Conservation (phyloP, 2,329 filamentous ascomycete species). For the Cytospora piceicola region DNA sequence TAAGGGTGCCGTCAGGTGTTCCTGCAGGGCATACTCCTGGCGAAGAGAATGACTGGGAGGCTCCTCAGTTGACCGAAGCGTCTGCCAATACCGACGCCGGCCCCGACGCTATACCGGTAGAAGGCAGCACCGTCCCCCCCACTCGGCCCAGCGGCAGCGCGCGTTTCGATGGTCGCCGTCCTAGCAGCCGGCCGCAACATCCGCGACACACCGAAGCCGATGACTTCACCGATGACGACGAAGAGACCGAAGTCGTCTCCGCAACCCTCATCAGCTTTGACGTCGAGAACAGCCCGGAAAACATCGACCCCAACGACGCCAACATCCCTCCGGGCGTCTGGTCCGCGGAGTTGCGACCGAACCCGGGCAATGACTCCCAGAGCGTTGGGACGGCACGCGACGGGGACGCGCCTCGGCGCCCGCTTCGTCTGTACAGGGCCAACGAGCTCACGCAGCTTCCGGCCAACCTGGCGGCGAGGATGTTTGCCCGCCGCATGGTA, state of each 20-base stretch:
- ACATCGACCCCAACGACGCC: constrained; percentile 35
- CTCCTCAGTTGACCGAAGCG: constrained; percentile 12
- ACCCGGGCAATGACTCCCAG: constrained; percentile 37
- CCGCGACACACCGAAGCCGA: constrained; percentile 37
- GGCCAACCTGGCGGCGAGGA: constrained; percentile 50
- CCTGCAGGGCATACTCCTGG: constrained; percentile 1
- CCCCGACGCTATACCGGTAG: background rate
- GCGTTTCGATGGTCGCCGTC: constrained; percentile 23
- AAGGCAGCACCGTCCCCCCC: constrained; percentile 17
- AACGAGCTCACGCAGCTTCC: constrained; percentile 57
- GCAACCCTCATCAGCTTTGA: constrained; percentile 65
- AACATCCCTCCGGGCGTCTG: constrained; percentile 56
- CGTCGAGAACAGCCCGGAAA: constrained; percentile 60
- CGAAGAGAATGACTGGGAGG: constrained; percentile 22
- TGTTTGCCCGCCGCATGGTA: constrained; percentile 49
- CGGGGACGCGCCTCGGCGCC: constrained; percentile 22
- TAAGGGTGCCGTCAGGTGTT: constrained; percentile 6
- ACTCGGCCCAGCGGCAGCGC: constrained; percentile 8
- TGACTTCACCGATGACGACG: constrained; percentile 60
- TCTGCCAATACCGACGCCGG: background rate
- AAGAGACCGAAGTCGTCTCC: constrained; percentile 58
- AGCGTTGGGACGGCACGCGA: background rate
- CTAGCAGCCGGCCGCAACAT: constrained; percentile 17
- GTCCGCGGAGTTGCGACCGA: constrained; percentile 63
- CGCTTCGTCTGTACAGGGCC: constrained; percentile 35